Evolutionary conservation across 2,329 filamentous ascomycete genomes (phyloP).

Genomic region (Penicillium sp.): DNA sequence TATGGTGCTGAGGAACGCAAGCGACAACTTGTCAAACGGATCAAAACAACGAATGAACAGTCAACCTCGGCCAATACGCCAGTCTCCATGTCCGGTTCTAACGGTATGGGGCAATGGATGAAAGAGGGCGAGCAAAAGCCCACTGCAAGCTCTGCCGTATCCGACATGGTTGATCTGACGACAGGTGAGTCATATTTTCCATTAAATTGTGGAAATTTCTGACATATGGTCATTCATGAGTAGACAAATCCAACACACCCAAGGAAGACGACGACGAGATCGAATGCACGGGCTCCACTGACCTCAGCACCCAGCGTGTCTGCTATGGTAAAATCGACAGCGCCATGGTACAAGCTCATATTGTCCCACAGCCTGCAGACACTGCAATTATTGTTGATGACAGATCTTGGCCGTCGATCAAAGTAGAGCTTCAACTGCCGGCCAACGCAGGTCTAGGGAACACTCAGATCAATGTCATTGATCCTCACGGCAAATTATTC

Average conservation of each 20-base stretch:
- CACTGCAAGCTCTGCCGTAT: slow-evolving; percentile 53
- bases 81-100: slow-evolving; percentile 52
- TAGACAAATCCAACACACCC: slow-evolving; percentile 21
- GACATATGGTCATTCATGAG: slow-evolving; percentile 21
- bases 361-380: slow-evolving; percentile 69
- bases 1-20: slow-evolving; percentile 73
- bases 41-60: slow-evolving; percentile 55
- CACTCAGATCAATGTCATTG: slow-evolving; percentile 67
- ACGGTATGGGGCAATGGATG: slow-evolving; percentile 66
- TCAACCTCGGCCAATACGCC: slow-evolving; percentile 46
- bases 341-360: slow-evolving; percentile 65
- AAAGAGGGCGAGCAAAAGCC: slow-evolving; percentile 57
- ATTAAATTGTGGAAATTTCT: neutral
- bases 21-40: slow-evolving; percentile 64
- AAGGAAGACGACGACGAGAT: slow-evolving; percentile 41
- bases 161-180: slow-evolving; percentile 49
- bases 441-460: slow-evolving; percentile 55
- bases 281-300: slow-evolving; percentile 53
- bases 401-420: slow-evolving; percentile 71
- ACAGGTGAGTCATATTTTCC: slow-evolving; percentile 27
- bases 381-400: slow-evolving; percentile 56
- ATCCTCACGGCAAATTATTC: slow-evolving; percentile 71
- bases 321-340: slow-evolving; percentile 78
- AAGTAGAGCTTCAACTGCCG: slow-evolving; percentile 66
- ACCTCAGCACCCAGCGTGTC: slow-evolving; percentile 69